These are phyloP conservation scores for Boletus speciosus DNA, from an alignment of 768 basidiomycete genomes.

Conservation along the genomic window DNA sequence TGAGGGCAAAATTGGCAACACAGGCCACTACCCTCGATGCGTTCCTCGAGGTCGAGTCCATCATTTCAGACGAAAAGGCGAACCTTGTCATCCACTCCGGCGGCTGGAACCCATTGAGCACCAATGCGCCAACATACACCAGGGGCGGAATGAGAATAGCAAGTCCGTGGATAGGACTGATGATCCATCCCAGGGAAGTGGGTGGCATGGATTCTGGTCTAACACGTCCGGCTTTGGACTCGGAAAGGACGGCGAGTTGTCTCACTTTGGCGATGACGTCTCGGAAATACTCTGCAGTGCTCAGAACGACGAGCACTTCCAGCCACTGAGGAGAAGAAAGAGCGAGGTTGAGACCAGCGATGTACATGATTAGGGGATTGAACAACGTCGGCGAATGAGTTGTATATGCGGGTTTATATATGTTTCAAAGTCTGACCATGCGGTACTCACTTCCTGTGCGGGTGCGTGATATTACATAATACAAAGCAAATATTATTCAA, in stretches of 20 bases:
- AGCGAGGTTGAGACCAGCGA: slow-evolving; percentile 12
- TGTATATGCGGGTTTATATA: background rate
- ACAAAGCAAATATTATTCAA: too few species aligned
- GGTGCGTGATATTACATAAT: too few species aligned
- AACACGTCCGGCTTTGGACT: slow-evolving; percentile 16
- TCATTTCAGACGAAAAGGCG: slow-evolving; percentile 10
- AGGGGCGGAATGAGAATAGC: slow-evolving; percentile 19
- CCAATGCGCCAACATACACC: slow-evolving; percentile 23
- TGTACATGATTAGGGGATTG: slow-evolving; percentile 8
- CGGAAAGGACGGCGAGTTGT: background rate
- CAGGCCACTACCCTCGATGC: slow-evolving; percentile 20
- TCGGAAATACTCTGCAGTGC: slow-evolving; percentile 9
- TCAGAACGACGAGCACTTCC: slow-evolving; percentile 14
- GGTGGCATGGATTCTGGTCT: slow-evolving; percentile 12
- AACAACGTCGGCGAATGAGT: background rate
- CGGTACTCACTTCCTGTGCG: slow-evolving; percentile 1
- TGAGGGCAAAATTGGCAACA: slow-evolving; percentile 9
- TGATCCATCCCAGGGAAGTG: slow-evolving; percentile 18
- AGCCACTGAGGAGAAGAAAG: slow-evolving; percentile 4
- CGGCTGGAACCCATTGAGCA: slow-evolving; percentile 23
- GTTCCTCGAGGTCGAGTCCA: slow-evolving; percentile 9
- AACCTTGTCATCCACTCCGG: slow-evolving; percentile 30
- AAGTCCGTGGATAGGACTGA: slow-evolving; percentile 25
- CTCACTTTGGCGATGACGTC: background rate
- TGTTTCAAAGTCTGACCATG: background rate